Evolutionary conservation across 495 filamentous ascomycete genomes (phyloP).

Genomic region (Aspergillus ellipticus): DNA sequence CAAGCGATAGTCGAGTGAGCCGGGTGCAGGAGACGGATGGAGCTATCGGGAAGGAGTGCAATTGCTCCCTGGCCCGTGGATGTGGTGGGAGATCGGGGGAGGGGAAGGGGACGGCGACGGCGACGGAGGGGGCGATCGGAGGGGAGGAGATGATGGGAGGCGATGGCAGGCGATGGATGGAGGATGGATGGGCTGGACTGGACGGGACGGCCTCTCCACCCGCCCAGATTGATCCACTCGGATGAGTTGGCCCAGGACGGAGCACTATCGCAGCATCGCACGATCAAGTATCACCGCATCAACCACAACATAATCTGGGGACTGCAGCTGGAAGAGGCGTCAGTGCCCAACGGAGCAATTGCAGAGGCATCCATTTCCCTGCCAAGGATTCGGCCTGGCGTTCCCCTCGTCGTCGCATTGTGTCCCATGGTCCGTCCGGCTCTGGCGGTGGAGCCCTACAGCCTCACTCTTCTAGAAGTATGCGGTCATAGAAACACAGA

Average conservation of each 20-base stretch:
- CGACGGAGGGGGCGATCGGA: background rate
- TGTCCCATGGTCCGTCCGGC: too few species aligned
- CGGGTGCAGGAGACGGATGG: background rate
- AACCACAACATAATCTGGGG: background rate
- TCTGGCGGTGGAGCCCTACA: background rate
- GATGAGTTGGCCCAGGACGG: too few species aligned
- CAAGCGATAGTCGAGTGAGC: slow-evolving; percentile 8
- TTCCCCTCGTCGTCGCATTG: background rate
- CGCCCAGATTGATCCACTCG: too few species aligned
- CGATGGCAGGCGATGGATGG: too few species aligned
- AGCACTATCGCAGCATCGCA: background rate
- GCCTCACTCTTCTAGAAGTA: too few species aligned
- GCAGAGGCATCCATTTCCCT: background rate
- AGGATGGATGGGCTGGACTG: too few species aligned
- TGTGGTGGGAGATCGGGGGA: background rate
- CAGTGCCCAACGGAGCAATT: background rate
- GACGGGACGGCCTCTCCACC: too few species aligned
- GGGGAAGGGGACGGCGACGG: background rate
- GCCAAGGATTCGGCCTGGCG: background rate
- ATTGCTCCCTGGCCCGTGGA: background rate
- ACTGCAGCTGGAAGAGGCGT: background rate
- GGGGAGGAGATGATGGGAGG: background rate
- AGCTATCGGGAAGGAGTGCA: background rate
- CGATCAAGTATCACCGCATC: background rate
- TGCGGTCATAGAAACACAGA: too few species aligned